Conservation (phyloP, 352 stramenopile species). For the Globisporangium megalacanthum region DNA sequence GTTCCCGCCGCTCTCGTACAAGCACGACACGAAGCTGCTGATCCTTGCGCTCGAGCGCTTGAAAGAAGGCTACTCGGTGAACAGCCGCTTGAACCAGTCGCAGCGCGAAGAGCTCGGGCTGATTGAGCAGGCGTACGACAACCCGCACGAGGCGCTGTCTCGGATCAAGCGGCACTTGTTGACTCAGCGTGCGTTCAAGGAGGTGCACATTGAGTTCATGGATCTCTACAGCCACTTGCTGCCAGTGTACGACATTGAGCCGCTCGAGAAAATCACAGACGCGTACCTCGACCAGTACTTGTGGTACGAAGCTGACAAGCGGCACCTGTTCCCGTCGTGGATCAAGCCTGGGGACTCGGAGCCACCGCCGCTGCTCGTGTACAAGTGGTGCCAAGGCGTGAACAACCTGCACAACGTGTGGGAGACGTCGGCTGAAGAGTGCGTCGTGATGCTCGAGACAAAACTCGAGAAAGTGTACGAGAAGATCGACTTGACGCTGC, state of each 20-base stretch:
- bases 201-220: slow-evolving; percentile 99
- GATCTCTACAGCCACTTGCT: slow-evolving; percentile 99
- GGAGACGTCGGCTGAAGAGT: slow-evolving; percentile 97
- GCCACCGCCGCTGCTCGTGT: slow-evolving; percentile 97
- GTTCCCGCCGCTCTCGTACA: slow-evolving; percentile 99
- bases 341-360: slow-evolving; percentile 99
- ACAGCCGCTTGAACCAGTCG: slow-evolving; percentile 96
- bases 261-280: slow-evolving; percentile 99
- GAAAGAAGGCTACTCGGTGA: slow-evolving; percentile 98
- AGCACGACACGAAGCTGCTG: slow-evolving; percentile 99
- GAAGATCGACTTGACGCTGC: slow-evolving; percentile 99
- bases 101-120: slow-evolving; percentile 98
- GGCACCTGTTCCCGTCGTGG: slow-evolving; percentile 99
- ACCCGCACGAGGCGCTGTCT: slow-evolving; percentile 97
- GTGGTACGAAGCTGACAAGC: slow-evolving; percentile 99
- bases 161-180: slow-evolving; percentile 99
- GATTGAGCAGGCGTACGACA: slow-evolving; percentile 99
- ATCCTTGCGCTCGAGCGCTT: slow-evolving; percentile 98
- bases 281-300: slow-evolving; percentile 99
- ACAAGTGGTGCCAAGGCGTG: slow-evolving; percentile 99
- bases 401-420: slow-evolving; percentile 99
- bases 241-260: slow-evolving; percentile 99
- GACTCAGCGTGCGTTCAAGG: slow-evolving; percentile 99
- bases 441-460: slow-evolving; percentile 98
- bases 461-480: slow-evolving; percentile 99